Evolutionary conservation across 495 filamentous ascomycete genomes (phyloP), one percentile per base, ranked within the genome.

Genomic region (Penicillium odoratum): DNA sequence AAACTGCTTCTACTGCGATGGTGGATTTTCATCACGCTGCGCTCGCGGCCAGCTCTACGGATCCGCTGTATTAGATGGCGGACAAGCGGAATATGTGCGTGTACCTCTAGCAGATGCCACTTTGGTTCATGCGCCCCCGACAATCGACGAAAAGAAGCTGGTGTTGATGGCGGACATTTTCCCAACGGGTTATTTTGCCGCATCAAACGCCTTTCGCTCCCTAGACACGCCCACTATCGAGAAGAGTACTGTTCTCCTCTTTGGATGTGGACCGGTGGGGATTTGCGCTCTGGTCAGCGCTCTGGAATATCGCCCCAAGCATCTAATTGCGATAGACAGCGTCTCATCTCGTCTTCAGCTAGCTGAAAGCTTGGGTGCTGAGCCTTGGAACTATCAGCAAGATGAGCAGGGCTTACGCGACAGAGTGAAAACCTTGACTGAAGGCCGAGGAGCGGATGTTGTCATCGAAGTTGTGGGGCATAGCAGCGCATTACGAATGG

Each of bases 381-480:
- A 93, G 69, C 81, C 88, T 15, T 84, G 89, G 71, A 92, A 96
- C 63, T 92, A 90, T 60, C 67, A 81, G 56, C 82, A 73, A 9
- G 80, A 93, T 48, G 85, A 78, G 7, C 74, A 91, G 67, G 73
- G 83, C 13, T 26, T 69, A 1, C 58, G 64, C 5, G 69, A 77
- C 58, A 73, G 88, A 54, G 84, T 96, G 15, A 83, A 83, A 68
- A 87, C 90, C 51, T 76, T 86, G 25, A 95, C 90, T 0, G 83
- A 87, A 13, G 90, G 89, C 0, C 76, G 93, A 16, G 93, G 93
- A 0, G 93, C 91, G 0, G 93, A 97, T 75, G 83, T 88, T 0
- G 87, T 92, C 6, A 84, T 97, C 48, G 93, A 97, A 69, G 88
- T 94, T 8, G 93, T 97, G 2, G 93, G 93, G 0, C 72, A 88